These are phyloP conservation scores for Colletotrichum abscissum DNA, from an alignment of 2,329 filamentous ascomycete genomes.

Conservation along the genomic window DNA sequence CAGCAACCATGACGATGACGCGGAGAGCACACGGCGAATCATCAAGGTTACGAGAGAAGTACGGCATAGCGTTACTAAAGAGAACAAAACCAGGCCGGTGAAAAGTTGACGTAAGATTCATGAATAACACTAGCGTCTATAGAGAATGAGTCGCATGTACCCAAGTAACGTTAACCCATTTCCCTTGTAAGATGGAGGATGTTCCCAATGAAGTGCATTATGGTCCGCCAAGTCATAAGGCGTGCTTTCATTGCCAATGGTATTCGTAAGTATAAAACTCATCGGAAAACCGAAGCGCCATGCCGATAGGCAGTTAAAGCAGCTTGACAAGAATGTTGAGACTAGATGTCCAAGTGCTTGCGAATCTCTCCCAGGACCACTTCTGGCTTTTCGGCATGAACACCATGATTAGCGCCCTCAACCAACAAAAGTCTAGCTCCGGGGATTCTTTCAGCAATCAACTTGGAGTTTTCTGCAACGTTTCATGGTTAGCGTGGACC, in stretches of 20 bases:
- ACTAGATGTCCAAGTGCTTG: slow-evolving; percentile 22
- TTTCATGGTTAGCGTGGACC: neutral
- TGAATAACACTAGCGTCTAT: neutral
- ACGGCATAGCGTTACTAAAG: neutral
- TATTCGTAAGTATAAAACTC: too few species aligned
- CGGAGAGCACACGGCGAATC: neutral
- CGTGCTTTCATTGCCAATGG: neutral
- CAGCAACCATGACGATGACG: neutral
- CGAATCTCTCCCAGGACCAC: slow-evolving; percentile 43
- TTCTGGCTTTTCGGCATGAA: slow-evolving; percentile 48
- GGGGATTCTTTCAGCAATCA: slow-evolving; percentile 44
- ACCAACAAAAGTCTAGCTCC: slow-evolving; percentile 44
- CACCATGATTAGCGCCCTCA: slow-evolving; percentile 47
- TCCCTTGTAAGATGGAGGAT: neutral
- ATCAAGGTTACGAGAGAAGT: neutral
- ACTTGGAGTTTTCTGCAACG: slow-evolving; percentile 43
- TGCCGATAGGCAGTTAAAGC: too few species aligned
- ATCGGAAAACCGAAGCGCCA: too few species aligned
- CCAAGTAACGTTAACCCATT: neutral
- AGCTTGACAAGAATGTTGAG: too few species aligned
- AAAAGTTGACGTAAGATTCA: neutral
- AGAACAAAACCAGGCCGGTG: too few species aligned
- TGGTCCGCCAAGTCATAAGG: neutral
- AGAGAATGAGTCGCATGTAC: neutral
- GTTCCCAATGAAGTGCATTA: neutral